Base-by-base conservation (phyloP, 2,329 filamentous ascomycete species). In the Bipolaris bicolor region DNA sequence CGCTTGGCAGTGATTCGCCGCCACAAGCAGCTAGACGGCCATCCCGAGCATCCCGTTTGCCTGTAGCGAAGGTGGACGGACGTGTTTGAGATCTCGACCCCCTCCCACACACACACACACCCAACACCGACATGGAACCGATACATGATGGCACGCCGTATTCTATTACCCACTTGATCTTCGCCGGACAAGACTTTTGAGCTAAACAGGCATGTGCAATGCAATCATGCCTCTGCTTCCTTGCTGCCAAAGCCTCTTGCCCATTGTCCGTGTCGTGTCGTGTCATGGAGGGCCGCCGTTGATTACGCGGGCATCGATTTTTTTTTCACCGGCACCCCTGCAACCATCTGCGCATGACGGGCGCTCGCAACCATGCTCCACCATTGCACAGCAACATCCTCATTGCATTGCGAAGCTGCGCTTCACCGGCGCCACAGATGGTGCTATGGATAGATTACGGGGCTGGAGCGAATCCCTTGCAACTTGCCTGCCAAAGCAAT, bases 381-480 rank as follows among this genome's bases (percentile, higher is more conserved):
- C 62, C 57, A 37, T 52, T 49, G 51, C 15, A 13, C 52, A 59
- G 49, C 52, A 49, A 31, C 52, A 50, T 40, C 43, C 47, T 51
- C 57, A 61, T 67, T 49, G 49, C 49, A 53, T 62, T 54, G 55
- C 55, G 48, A 54, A 48, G 62, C 60, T 62, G 58, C 64, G 65
- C 34, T 37, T 68, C 65, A 59, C 57, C 61, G 64, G 65, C 60
- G 61, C 58, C 65, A 64, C 61, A 63, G 63, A 62, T 62, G 64
- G 57, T 48, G 58, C 54, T 60, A 53, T 63, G 60, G 52, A 63
- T 65, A 61, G 49, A 61, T 65, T 60, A 58, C 60, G 58, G 61
- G 58, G 58, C 57, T 65, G 58, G 56, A 62, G 60, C 65, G 60
- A 58, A 47, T 53, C 36, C 49, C 49, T 57, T 52, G 26, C 26